A percentile compares a stretch with the other conserved stretches of the same genome.
These are phyloP conservation scores for Colletotrichum tamarilloi DNA, from an alignment of 2,329 filamentous ascomycete species.

Conservation along the genomic window DNA sequence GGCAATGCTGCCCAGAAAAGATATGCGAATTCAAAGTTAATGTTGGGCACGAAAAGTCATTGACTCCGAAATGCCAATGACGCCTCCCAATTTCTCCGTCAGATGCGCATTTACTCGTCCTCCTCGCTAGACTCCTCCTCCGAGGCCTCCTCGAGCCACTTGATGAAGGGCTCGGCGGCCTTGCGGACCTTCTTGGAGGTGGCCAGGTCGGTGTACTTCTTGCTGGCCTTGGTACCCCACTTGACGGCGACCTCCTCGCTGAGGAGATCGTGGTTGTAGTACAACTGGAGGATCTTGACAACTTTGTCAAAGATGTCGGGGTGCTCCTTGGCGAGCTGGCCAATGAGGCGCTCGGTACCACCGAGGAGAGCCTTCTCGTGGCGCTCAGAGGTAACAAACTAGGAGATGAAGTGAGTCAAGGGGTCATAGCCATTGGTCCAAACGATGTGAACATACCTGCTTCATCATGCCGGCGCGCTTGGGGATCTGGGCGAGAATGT, in stretches of 20 bases:
- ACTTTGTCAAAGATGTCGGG: conserved; percentile 81
- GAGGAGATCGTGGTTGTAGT: conserved; percentile 92
- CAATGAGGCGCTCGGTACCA: conserved; percentile 92
- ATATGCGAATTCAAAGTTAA: not conserved
- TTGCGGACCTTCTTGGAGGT: conserved; percentile 57
- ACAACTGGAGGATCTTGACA: conserved; percentile 86
- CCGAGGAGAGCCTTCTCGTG: conserved; percentile 97
- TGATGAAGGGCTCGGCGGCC: conserved; percentile 92
- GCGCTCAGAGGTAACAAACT: conserved; percentile 89
- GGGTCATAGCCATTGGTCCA: not conserved
- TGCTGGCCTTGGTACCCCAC: conserved; percentile 96
- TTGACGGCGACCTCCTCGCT: conserved; percentile 88
- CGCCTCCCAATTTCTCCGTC: not conserved
- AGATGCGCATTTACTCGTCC: conserved; percentile 54
- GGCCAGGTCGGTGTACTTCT: conserved; percentile 78
- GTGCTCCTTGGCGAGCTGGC: conserved; percentile 76
- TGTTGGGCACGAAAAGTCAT: not conserved
- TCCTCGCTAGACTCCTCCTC: conserved; percentile 75
- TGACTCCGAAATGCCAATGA: not conserved
- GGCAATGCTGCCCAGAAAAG: not conserved
- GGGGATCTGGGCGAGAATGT: conserved; percentile 88
- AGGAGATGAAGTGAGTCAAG: conserved; percentile 42
- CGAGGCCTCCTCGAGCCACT: conserved; percentile 91
- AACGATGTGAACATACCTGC: conserved; percentile 67
- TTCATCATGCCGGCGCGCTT: conserved; percentile 88